Conservation (phyloP, 2,329 filamentous ascomycete genomes). For the Zasmidium angulare region DNA sequence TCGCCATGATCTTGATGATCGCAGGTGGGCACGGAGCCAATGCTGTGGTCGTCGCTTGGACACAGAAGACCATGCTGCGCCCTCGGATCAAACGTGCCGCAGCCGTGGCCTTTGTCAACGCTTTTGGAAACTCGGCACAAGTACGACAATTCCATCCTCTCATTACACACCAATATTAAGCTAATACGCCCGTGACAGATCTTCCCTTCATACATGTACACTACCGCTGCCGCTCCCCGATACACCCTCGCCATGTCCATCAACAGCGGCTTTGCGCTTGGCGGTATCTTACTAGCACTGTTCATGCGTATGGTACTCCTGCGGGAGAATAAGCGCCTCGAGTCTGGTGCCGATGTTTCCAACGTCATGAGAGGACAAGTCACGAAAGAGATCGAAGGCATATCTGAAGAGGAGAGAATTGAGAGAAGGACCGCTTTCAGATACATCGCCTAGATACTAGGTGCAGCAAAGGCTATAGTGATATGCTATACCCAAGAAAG, state of each 20-base stretch:
- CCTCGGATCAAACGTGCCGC: constrained; percentile 7
- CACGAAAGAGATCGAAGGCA: neutral
- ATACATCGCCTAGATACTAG: constrained; percentile 4
- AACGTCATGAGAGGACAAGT: constrained; percentile 2
- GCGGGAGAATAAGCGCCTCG: neutral
- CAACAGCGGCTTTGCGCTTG: constrained; percentile 1
- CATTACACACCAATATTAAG: neutral
- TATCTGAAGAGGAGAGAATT: constrained; percentile 4
- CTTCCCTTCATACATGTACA: neutral
- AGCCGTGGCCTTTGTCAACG: constrained; percentile 6
- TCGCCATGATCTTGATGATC: constrained; percentile 5
- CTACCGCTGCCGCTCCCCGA: constrained; percentile 1
- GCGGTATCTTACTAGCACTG: constrained; percentile 1
- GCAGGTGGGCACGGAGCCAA: constrained; percentile 3
- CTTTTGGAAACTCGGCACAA: constrained; percentile 3
- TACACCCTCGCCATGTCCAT: constrained; percentile 1
- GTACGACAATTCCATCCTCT: neutral
- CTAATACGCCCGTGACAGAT: neutral
- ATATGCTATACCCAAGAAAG: no score
- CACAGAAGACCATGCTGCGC: constrained; percentile 4
- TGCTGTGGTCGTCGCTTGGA: constrained; percentile 1
- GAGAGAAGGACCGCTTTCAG: constrained; percentile 3
- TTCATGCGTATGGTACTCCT: constrained; percentile 2
- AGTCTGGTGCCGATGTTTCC: neutral
- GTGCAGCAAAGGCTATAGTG: no score